Conservation (phyloP, 2,329 filamentous ascomycete genomes). For the Aureobasidium mangrovei region DNA sequence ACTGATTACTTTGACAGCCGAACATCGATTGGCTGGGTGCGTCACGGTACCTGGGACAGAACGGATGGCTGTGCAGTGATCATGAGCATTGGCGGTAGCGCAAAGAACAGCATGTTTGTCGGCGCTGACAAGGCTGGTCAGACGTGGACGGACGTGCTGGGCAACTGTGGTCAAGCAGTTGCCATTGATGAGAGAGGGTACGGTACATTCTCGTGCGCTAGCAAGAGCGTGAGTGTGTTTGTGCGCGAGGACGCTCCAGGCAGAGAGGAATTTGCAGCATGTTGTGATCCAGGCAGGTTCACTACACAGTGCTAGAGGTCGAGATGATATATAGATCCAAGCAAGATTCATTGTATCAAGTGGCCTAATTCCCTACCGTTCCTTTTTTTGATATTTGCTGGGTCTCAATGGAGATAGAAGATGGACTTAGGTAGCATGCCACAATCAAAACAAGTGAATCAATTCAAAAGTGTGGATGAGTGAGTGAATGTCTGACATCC, state of each 20-base stretch:
- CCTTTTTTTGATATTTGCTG: too few species aligned
- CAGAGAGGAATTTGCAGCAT: constrained; percentile 34
- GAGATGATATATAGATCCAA: too few species aligned
- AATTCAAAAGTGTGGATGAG: too few species aligned
- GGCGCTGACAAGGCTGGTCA: constrained; percentile 43
- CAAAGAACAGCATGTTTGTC: constrained; percentile 55
- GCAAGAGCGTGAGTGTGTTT: constrained; percentile 53
- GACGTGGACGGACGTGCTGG: constrained; percentile 54
- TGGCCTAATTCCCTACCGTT: too few species aligned
- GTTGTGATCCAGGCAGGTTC: constrained; percentile 16
- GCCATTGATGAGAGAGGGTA: constrained; percentile 51
- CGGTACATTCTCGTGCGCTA: constrained; percentile 48
- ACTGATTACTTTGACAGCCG: constrained; percentile 52
- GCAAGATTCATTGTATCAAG: too few species aligned
- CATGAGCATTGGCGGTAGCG: constrained; percentile 32
- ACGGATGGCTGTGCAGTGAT: constrained; percentile 26
- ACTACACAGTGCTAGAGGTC: not conserved
- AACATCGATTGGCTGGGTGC: constrained; percentile 54
- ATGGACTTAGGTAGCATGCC: too few species aligned
- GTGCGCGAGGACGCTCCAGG: constrained; percentile 48
- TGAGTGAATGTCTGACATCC: too few species aligned
- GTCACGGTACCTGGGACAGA: constrained; percentile 42
- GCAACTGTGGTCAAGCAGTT: constrained; percentile 48
- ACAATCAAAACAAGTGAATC: too few species aligned
- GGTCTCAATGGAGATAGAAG: too few species aligned